Evolutionary conservation across 331 rosid species (phyloP), one percentile per base, ranked within the genome.

Genomic region (Malus hybrid): DNA sequence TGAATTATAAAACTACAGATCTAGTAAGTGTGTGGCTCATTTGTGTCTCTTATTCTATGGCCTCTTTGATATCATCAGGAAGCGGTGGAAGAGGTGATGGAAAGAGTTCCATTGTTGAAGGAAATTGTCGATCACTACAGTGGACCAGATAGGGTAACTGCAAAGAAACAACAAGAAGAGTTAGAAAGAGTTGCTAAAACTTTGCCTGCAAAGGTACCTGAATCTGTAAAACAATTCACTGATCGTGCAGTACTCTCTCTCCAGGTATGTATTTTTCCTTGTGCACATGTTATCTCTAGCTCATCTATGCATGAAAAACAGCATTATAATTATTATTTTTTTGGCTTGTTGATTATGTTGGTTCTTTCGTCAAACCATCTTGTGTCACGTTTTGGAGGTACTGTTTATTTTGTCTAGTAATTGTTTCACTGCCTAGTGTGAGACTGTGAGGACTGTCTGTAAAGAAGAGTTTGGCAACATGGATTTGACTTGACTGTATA

Each of bases 111-210:
- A 27, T 85, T 87, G 76, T 15, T 93, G 87, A 90, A 91, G 79
- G 78, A 88, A 87, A 91, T 93, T 72, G 95, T 93, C 10, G 97
- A 93, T 83, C 84, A 90, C 80, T 93, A 93, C 67, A 79, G 94
- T 13, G 98, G 98, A 74, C 90, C 94, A 3, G 91, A 91, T 82
- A 87, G 90, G 85, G 91, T 90, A 46, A 93, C 98, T 69, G 98
- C 96, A 70, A 93, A 83, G 88, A 73, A 81, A 80, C 98, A 90
- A 74, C 83, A 86, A 50, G 79, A 82, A 82, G 96, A 93, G 81
- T 81, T 93, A 77, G 93, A 93, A 79, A 87, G 96, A 72, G 95
- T 91, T 78, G 90, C 97, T n/a, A 87, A 84, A 71, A 88, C 88
- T 69, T 88, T 91, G 72, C 95, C 98, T 14, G 66, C 56, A 83